Percentiles rank a stretch among this genome's conserved stretches.
Conservation (phyloP, 75 land plant genomes). For the Pinus albicaulis region DNA sequence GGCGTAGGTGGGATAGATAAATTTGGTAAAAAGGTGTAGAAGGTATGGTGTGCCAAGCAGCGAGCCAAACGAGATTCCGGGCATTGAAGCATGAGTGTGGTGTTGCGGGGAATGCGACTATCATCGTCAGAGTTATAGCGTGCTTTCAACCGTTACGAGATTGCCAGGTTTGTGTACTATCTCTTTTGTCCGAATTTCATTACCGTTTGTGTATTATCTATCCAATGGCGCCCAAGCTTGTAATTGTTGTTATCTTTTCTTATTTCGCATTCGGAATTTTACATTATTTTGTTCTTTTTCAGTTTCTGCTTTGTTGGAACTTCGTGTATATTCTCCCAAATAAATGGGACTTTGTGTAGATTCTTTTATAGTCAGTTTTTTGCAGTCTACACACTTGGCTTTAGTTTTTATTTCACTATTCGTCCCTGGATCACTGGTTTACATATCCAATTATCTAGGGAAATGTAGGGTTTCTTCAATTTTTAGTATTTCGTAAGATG, state of each 20-base stretch:
- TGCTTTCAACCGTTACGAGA: slow-evolving; percentile 80
- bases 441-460: too few species aligned
- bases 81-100: slow-evolving; percentile 75
- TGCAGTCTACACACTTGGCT: too few species aligned
- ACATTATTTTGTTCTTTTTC: neutral
- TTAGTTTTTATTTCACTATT: too few species aligned
- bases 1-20: neutral
- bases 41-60: slow-evolving; percentile 92
- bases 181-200: neutral
- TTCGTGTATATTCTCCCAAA: too few species aligned
- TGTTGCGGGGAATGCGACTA: slow-evolving; percentile 51
- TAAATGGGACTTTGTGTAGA: too few species aligned
- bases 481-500: too few species aligned
- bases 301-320: neutral
- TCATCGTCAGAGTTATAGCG: slow-evolving; percentile 70
- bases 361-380: too few species aligned
- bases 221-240: neutral
- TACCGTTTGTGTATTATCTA: neutral
- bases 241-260: neutral
- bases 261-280: neutral
- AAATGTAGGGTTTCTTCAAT: too few species aligned
- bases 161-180: slow-evolving; percentile 54
- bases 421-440: too few species aligned
- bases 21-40: slow-evolving; percentile 6
- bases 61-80: slow-evolving; percentile 70